phyloP scores from a whole-genome alignment of 129 eudicot genomes.

The Oenanthe sinensis region DNA sequence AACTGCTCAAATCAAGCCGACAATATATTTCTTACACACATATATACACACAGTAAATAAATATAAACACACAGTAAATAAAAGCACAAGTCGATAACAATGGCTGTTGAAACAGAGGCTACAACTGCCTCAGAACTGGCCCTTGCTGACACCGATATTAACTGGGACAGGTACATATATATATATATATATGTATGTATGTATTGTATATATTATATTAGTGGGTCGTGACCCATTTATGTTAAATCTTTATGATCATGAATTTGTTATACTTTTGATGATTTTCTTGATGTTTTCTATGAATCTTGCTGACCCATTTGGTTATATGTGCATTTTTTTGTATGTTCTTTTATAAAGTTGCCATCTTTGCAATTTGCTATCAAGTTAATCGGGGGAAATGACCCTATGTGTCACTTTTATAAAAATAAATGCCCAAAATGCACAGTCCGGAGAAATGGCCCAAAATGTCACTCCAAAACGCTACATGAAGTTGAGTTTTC shows the following conservation, averaged over 20 bases:
- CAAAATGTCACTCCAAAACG: no score
- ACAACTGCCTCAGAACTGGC: conserved; percentile 22
- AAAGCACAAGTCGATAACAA: neutral
- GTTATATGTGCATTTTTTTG: neutral
- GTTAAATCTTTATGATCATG: neutral
- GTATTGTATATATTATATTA: neutral
- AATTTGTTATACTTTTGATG: neutral
- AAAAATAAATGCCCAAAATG: no score
- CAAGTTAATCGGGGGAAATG: no score
- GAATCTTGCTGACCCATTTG: neutral
- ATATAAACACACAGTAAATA: neutral
- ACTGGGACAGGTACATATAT: conserved; percentile 37
- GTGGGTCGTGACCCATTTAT: neutral
- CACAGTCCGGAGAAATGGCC: no score
- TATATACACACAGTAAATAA: neutral
- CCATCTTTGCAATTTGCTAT: neutral
- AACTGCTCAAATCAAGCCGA: neutral
- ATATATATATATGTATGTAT: neutral
- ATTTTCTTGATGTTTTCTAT: neutral
- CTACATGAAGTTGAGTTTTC: no score
- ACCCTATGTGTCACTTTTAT: no score
- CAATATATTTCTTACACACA: neutral
- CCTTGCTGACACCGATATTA: conserved; percentile 50
- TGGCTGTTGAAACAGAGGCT: conserved; percentile 35
- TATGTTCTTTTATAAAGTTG: neutral